phyloP scores from a whole-genome alignment of 2,329 filamentous ascomycete genomes.

The Aschersonia sp. region DNA sequence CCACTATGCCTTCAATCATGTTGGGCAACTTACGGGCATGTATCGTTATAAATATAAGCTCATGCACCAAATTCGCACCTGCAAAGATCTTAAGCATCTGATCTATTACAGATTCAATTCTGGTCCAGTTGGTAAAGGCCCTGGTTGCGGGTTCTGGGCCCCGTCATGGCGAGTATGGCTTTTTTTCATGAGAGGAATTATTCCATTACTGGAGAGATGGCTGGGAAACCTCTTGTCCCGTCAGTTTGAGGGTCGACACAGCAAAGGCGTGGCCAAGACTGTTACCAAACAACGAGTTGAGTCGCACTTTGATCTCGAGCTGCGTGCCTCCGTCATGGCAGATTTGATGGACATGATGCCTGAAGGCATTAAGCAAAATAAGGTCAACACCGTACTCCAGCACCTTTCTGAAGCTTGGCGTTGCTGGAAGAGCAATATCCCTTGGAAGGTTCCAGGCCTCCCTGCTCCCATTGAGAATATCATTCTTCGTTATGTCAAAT shows the following conservation, averaged over 20 bases:
- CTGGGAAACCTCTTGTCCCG: constrained; percentile 90
- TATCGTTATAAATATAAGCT: constrained; percentile 99
- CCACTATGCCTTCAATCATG: constrained; percentile 98
- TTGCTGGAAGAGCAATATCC: constrained; percentile 99
- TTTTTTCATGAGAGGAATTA: constrained; percentile 98
- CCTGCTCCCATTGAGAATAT: constrained; percentile 98
- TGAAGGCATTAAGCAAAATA: constrained; percentile 98
- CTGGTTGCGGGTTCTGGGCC: constrained; percentile 97
- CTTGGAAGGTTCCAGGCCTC: constrained; percentile 95
- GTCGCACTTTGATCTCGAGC: constrained; percentile 93
- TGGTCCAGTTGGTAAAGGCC: constrained; percentile 89
- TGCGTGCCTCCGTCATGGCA: constrained; percentile 95
- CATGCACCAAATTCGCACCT: constrained; percentile 98
- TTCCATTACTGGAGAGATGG: constrained; percentile 92
- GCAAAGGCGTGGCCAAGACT: constrained; percentile 96
- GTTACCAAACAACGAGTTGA: constrained; percentile 98
- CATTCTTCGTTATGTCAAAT: constrained; percentile 95
- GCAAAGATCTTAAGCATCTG: constrained; percentile 96
- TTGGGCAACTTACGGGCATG: constrained; percentile 96
- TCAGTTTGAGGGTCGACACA: constrained; percentile 96
- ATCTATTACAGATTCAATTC: constrained; percentile 99
- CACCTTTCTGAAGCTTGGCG: constrained; percentile 97
- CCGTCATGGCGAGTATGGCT: constrained; percentile 98
- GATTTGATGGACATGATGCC: constrained; percentile 99
- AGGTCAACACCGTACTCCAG: constrained; percentile 94